Base-by-base conservation (phyloP, 805 yeast species). In the Kockiozyma suomiensis region DNA sequence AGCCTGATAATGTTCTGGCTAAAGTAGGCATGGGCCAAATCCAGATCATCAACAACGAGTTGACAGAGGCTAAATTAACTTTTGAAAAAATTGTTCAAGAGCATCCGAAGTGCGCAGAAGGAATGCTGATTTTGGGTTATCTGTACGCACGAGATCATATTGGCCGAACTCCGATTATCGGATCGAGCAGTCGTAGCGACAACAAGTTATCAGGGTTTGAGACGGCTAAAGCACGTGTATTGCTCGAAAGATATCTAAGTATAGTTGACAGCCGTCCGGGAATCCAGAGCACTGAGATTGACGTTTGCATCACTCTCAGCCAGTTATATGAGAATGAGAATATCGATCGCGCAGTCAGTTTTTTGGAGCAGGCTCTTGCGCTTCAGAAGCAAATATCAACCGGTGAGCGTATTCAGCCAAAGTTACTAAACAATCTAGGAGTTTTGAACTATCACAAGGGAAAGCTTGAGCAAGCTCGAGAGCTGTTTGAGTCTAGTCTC, bases 21-120 rank as follows among this genome's bases (percentile, higher is more conserved):
- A 84, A 84, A 66, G 77, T 92, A 56, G 98, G 97, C 32, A 80
- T 88, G 59, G 97, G 96, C 0, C 96, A 90, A 72, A 82, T 96
- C 1, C 91, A 90, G 70, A 81, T 87, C 55, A 80, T 84, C 54
- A 85, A 92, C 70, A 86, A 85, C 49, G 82, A 87, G 42, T 71
- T 82, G 10, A 91, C 89, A 68, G 97, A 92, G 71, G 94, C 98
- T 12, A 83, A 87, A 65, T 80, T 92, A 64, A 85, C 96, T 0
- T 88, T 90, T 69, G 98, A 93, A 71, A 82, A 83, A 47, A 78
- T 90, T 47, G 80, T 85, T 58, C 84, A 86, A 66, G 76, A 81
- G 17, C 81, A 85, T 68, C 86, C 89, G 23, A 86, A 85, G 69
- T 80, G 87, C 51, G 76, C 86, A 45, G 97, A 92, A 73, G 86